Percentiles rank a stretch among this genome's conserved stretches.
These are phyloP conservation scores for Phytophthora sansomeana DNA, from an alignment of 352 stramenopile species.

Conservation along the genomic window DNA sequence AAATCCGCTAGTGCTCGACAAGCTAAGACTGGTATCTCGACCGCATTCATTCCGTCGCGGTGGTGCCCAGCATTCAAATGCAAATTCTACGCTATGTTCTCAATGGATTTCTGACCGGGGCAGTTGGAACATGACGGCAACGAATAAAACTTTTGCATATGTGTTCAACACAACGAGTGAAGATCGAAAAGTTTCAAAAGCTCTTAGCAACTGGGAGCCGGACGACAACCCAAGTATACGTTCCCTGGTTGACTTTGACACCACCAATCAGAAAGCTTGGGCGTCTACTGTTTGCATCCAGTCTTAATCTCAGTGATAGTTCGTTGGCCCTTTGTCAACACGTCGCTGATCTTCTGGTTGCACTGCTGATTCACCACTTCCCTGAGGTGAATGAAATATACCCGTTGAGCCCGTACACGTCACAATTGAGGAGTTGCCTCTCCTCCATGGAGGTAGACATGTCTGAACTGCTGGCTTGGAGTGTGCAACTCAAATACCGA, in stretches of 20 bases:
- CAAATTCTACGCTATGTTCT: not conserved
- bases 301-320: not conserved
- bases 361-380: constrained; percentile 1
- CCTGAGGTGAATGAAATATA: constrained; percentile 2
- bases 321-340: not conserved
- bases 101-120: not conserved
- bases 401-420: constrained; percentile 2
- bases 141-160: not conserved
- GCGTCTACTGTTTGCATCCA: not conserved
- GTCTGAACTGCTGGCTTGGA: constrained; percentile 3
- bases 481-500: constrained; percentile 8
- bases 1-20: not conserved
- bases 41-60: not conserved
- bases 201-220: not conserved
- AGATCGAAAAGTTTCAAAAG: not conserved
- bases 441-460: not conserved
- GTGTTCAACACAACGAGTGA: not conserved
- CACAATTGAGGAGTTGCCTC: not conserved
- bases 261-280: not conserved
- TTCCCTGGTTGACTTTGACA: not conserved
- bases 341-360: constrained; percentile 1
- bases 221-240: not conserved
- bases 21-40: not conserved
- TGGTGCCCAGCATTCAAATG: not conserved
- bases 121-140: not conserved